phyloP scores from a whole-genome alignment of 352 stramenopile genomes.

The Globisporangium carolinianum region DNA sequence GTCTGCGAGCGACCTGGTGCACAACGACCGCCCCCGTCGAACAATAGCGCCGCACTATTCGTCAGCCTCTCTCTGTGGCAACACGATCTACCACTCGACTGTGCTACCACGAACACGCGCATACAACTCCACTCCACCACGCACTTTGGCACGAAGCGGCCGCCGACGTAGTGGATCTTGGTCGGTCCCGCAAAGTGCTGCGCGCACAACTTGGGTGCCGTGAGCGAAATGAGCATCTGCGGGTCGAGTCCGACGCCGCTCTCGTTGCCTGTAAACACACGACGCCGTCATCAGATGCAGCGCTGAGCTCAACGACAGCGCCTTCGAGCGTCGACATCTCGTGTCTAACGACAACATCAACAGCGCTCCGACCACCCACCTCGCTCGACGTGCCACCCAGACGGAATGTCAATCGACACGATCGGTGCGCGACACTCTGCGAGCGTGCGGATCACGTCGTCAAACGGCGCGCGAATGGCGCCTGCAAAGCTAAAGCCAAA shows the following conservation, averaged over 20 bases:
- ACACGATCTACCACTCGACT: too few relatives aligned
- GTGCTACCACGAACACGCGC: too few relatives aligned
- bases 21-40: too few relatives aligned
- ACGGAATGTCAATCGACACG: constrained; percentile 97
- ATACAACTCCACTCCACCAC: background rate
- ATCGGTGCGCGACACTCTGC: constrained; percentile 67
- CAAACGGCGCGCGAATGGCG: constrained; percentile 86
- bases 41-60: too few relatives aligned
- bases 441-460: constrained; percentile 76
- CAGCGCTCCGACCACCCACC: constrained; percentile 23
- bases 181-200: constrained; percentile 76
- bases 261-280: constrained; percentile 47
- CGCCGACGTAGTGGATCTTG: constrained; percentile 93
- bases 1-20: constrained; percentile 39
- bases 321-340: too few relatives aligned
- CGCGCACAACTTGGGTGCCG: constrained; percentile 93
- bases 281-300: background rate
- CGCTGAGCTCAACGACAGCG: background rate
- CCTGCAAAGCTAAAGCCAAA: constrained; percentile 98
- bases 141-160: constrained; percentile 92
- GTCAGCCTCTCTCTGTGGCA: too few relatives aligned
- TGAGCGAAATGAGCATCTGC: constrained; percentile 95
- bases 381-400: constrained; percentile 95
- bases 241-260: constrained; percentile 76
- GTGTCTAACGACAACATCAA: background rate